phyloP scores from a whole-genome alignment of 2,329 filamentous ascomycete species.

The Fusarium citri region DNA sequence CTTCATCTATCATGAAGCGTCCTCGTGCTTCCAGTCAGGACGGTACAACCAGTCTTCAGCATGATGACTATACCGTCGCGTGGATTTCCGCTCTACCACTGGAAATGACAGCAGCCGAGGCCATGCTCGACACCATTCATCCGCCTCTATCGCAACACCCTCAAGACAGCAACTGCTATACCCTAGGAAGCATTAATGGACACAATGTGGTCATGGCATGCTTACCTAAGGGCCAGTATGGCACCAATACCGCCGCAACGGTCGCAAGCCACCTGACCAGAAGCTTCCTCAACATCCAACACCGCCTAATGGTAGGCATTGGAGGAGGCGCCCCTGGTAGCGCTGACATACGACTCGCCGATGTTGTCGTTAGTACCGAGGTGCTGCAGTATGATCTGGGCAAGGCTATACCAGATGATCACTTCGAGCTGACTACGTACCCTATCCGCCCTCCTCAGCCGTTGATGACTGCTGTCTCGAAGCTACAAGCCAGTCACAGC shows the following conservation, averaged over 20 bases:
- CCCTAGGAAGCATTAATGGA: constrained; percentile 25
- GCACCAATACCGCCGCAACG: constrained; percentile 37
- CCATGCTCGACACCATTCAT: constrained; percentile 46
- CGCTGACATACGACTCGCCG: constrained; percentile 41
- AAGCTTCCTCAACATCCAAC: constrained; percentile 56
- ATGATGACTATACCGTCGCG: constrained; percentile 44
- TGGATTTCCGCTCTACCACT: constrained; percentile 48
- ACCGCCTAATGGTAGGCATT: constrained; percentile 42
- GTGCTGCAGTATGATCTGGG: constrained; percentile 46
- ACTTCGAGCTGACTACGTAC: constrained; percentile 1
- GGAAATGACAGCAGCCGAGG: constrained; percentile 45
- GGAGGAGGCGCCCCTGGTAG: constrained; percentile 31
- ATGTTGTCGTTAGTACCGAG: constrained; percentile 43
- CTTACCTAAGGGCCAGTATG: constrained; percentile 33
- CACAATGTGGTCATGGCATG: constrained; percentile 48
- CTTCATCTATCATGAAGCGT: neutral
- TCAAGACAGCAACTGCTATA: constrained; percentile 44
- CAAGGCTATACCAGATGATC: constrained; percentile 16
- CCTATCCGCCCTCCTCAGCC: neutral
- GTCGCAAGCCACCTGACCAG: constrained; percentile 34
- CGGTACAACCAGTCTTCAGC: neutral
- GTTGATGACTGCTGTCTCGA: constrained; percentile 18
- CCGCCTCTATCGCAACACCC: neutral
- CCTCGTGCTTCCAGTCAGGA: neutral
- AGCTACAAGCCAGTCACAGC: constrained; percentile 6